A percentile compares a stretch with the other conserved stretches of the same genome.
phyloP scores from a whole-genome alignment of 2,329 filamentous ascomycete genomes.

The Fusarium scirpi region DNA sequence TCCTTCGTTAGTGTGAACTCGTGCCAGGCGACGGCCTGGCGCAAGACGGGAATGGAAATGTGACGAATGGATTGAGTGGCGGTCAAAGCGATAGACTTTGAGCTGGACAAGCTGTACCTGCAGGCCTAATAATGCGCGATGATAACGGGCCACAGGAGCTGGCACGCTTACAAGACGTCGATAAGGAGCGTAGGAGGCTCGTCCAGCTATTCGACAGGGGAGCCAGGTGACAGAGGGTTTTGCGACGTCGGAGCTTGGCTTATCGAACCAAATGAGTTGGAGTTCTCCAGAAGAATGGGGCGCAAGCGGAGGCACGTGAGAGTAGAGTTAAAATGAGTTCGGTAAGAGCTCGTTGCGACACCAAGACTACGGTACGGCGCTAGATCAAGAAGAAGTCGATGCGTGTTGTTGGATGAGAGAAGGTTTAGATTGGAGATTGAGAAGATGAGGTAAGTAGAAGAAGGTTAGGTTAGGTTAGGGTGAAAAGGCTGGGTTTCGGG shows the following conservation, averaged over 20 bases:
- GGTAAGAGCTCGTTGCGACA: constrained; percentile 17
- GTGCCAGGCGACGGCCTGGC: constrained; percentile 39
- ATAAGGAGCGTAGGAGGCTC: constrained; percentile 11
- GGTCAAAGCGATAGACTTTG: constrained; percentile 23
- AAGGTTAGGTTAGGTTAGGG: constrained; percentile 10
- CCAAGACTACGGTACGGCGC: constrained; percentile 5
- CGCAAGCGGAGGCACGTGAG: constrained; percentile 28
- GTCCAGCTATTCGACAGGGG: constrained; percentile 24
- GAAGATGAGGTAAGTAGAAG: not conserved
- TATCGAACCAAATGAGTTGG: constrained; percentile 41
- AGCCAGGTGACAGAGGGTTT: constrained; percentile 27
- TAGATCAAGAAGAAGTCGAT: constrained; percentile 9
- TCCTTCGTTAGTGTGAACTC: constrained; percentile 36
- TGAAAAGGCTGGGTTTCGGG: constrained; percentile 42
- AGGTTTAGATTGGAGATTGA: constrained; percentile 21
- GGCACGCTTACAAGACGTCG: constrained; percentile 27
- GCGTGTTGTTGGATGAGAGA: constrained; percentile 14
- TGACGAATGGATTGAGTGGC: constrained; percentile 27
- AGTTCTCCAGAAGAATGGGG: constrained; percentile 38
- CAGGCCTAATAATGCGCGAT: constrained; percentile 5
- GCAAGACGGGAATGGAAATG: constrained; percentile 30
- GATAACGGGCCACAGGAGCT: constrained; percentile 16
- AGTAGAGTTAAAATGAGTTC: constrained; percentile 18
- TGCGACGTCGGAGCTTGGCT: constrained; percentile 47
- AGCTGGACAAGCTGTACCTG: constrained; percentile 19